phyloP scores from a whole-genome alignment of 257 asterid genomes.

The Solanum chaucha region DNA sequence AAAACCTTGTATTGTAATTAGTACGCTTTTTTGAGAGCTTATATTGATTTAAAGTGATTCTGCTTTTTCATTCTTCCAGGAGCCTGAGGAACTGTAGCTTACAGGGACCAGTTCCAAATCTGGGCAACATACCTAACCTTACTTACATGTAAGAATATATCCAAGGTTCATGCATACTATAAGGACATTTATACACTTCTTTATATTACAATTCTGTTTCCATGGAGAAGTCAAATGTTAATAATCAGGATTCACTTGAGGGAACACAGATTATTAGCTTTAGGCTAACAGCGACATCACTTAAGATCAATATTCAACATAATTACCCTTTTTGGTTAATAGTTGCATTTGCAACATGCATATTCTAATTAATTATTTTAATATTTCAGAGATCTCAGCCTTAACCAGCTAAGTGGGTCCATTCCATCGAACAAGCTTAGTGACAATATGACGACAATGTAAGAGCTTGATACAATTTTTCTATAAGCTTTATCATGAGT shows the following conservation, averaged over 20 bases:
- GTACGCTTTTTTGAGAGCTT: neutral
- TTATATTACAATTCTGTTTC: neutral
- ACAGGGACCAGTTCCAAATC: slow-evolving; percentile 72
- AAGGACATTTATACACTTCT: neutral
- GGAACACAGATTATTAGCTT: neutral
- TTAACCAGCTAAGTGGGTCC: slow-evolving; percentile 65
- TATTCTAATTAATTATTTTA: slow-evolving; percentile 9
- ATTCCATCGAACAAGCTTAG: slow-evolving; percentile 59
- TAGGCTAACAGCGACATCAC: neutral
- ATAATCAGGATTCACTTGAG: neutral
- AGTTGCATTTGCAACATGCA: neutral
- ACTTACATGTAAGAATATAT: slow-evolving; percentile 62
- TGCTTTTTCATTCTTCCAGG: slow-evolving; percentile 39
- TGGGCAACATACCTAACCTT: slow-evolving; percentile 53
- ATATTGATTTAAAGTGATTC: neutral
- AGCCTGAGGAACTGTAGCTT: slow-evolving; percentile 95
- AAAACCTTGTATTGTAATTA: neutral
- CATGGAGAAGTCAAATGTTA: neutral
- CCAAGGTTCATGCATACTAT: neutral
- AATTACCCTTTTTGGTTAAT: neutral
- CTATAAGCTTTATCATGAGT: neutral
- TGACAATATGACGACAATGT: slow-evolving; percentile 73
- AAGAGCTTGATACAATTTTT: slow-evolving; percentile 17
- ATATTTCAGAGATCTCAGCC: slow-evolving; percentile 65
- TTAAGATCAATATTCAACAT: neutral